Percentiles rank a stretch among this genome's conserved stretches.
Conservation (phyloP, 1,284 basidiomycete genomes). For the Fomitopsis pinicola region DNA sequence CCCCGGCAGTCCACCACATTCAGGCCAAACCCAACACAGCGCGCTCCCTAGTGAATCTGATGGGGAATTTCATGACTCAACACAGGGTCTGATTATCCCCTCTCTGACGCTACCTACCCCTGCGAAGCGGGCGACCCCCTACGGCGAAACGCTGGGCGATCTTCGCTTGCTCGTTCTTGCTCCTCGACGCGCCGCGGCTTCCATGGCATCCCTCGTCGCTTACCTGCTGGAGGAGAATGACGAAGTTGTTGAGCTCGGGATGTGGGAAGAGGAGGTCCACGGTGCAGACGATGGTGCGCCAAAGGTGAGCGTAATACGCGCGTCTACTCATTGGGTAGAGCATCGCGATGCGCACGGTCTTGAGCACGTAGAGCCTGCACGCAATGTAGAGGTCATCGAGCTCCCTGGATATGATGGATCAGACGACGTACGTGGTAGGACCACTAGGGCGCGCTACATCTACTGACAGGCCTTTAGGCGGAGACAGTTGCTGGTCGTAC, state of each 20-base stretch:
- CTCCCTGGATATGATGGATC: slow-evolving; percentile 40
- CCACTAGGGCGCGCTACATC: not conserved
- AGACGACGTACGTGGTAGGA: slow-evolving; percentile 35
- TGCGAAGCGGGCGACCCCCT: slow-evolving; percentile 52
- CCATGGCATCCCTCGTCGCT: slow-evolving; percentile 23
- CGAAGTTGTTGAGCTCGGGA: slow-evolving; percentile 55
- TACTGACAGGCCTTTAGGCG: slow-evolving; percentile 11
- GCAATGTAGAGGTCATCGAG: slow-evolving; percentile 58
- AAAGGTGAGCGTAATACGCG: slow-evolving; percentile 36
- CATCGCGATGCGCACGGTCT: slow-evolving; percentile 58
- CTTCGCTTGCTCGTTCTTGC: slow-evolving; percentile 52
- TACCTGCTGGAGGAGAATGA: slow-evolving; percentile 57
- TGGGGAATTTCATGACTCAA: slow-evolving; percentile 30
- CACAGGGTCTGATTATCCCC: slow-evolving; percentile 61
- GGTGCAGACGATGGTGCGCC: slow-evolving; percentile 19
- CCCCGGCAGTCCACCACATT: slow-evolving; percentile 51
- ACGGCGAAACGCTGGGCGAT: slow-evolving; percentile 62
- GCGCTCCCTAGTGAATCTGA: slow-evolving; percentile 32
- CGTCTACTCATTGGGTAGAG: slow-evolving; percentile 68
- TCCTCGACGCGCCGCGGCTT: slow-evolving; percentile 30
- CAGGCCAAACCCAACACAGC: slow-evolving; percentile 18
- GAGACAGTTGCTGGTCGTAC: slow-evolving; percentile 26
- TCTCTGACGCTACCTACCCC: slow-evolving; percentile 60
- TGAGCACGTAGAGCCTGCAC: slow-evolving; percentile 57
- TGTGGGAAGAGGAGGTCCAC: slow-evolving; percentile 44